A percentile compares a stretch with the other conserved stretches of the same genome.
phyloP scores from a whole-genome alignment of 768 basidiomycete species.

The Xanthoconium purpureum region DNA sequence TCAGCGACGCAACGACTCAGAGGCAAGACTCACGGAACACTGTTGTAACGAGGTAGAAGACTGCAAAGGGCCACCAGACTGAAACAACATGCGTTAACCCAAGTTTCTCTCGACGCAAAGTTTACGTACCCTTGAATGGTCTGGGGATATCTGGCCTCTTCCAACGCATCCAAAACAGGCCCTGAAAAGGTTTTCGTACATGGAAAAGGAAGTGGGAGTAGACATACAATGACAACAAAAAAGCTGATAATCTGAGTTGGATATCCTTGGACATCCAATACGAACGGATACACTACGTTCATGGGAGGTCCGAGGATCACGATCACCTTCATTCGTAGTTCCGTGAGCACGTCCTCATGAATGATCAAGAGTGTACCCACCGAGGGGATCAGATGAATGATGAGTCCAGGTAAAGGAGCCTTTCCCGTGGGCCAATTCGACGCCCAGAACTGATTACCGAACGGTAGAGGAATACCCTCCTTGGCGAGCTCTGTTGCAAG shows the following conservation, averaged over 20 bases:
- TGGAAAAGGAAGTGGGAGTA: too few relatives aligned
- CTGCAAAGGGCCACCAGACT: not conserved
- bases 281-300: too few relatives aligned
- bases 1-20: not conserved
- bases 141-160: constrained; percentile 38
- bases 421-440: constrained; percentile 59
- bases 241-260: too few relatives aligned
- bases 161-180: constrained; percentile 11
- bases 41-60: not conserved
- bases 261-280: too few relatives aligned
- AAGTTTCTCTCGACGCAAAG: too few relatives aligned
- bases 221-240: too few relatives aligned
- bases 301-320: too few relatives aligned
- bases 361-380: too few relatives aligned
- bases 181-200: too few relatives aligned
- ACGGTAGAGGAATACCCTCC: constrained; percentile 58
- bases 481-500: constrained; percentile 49
- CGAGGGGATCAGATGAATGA: constrained; percentile 31
- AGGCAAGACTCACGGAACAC: not conserved
- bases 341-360: too few relatives aligned
- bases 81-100: not conserved
- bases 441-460: constrained; percentile 55
- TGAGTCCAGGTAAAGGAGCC: constrained; percentile 53
- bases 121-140: constrained; percentile 15
- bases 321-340: too few relatives aligned